Base-by-base conservation (phyloP, 495 filamentous ascomycete genomes). In the Daldinia loculata region DNA sequence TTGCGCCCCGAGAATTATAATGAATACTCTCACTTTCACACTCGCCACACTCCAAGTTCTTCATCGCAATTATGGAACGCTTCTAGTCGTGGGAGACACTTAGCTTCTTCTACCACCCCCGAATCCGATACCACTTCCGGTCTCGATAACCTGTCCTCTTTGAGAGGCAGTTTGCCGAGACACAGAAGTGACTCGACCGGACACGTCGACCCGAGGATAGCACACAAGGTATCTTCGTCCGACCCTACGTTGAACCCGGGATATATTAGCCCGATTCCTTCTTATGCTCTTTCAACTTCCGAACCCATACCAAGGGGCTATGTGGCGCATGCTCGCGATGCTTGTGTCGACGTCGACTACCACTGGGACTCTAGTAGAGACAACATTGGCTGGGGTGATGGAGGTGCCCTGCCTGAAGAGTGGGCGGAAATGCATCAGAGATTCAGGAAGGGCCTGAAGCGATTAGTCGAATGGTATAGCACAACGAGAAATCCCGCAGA, bases 371-470 rank as follows among this genome's bases (percentile, higher is more conserved):
- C 93, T 67, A 95, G 92, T 83, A 86, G 90, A 45, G 82, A 84
- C 1, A 88, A 91, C 0, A 84, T 89, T 26, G 82, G 89, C 29
- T 97, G 95, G 90, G 95, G 94, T 14, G 86, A 92, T 69, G 95
- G 95, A 0, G 96, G 94, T 11, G 87, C 91, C 24, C 91, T 92
- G 66, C 93, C 92, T 0, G 95, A 99, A 75, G 95, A 98, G 80
- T 99, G 95, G 95, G 90, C 92, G 39, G 78, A 85, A 3, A 98
- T 99, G 95, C 96, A 98, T 76, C 90, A 88, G 74, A 86, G 95
- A 22, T 95, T 98, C 64, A 85, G 92, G 34, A 87, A 84, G 66
- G 94, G 94, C 1, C 78, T 97, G 57, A 86, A 90, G 57, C 83
- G 85, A 15, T 86, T 98, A 83, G 80, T 98, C 2, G 80, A 87